phyloP scores from a whole-genome alignment of 306 rosid species.

The Quercus mongolica region DNA sequence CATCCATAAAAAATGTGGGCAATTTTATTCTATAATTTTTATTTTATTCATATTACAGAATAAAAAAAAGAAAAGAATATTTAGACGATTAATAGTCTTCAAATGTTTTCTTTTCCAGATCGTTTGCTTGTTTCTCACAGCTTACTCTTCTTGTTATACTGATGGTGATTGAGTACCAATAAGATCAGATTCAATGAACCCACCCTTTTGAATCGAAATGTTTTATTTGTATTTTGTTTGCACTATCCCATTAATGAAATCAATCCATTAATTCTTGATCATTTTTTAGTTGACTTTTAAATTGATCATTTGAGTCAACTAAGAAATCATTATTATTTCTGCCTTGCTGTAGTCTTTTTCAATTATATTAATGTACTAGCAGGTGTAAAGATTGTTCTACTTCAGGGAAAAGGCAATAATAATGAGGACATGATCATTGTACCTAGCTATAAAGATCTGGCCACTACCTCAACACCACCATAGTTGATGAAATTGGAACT shows the following conservation, averaged over 20 bases:
- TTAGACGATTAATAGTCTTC: neutral
- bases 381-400: neutral
- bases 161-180: neutral
- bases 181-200: conserved; percentile 23
- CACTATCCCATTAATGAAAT: conserved; percentile 4
- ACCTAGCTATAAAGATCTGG: neutral
- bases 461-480: neutral
- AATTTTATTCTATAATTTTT: neutral
- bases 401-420: neutral
- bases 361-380: neutral
- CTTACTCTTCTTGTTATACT: neutral
- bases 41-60: neutral
- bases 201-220: neutral
- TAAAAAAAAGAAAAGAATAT: neutral
- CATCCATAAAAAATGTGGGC: neutral
- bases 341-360: neutral
- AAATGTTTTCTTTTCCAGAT: neutral
- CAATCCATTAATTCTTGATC: neutral
- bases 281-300: conserved; percentile 17
- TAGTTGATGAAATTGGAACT: neutral
- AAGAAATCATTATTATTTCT: neutral
- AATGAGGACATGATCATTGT: neutral
- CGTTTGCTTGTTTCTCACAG: neutral
- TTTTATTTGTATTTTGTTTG: neutral
- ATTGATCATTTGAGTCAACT: conserved; percentile 24